These are phyloP conservation scores for Hypoxylon sp. DNA, from an alignment of 2,329 filamentous ascomycete genomes.

Conservation along the genomic window DNA sequence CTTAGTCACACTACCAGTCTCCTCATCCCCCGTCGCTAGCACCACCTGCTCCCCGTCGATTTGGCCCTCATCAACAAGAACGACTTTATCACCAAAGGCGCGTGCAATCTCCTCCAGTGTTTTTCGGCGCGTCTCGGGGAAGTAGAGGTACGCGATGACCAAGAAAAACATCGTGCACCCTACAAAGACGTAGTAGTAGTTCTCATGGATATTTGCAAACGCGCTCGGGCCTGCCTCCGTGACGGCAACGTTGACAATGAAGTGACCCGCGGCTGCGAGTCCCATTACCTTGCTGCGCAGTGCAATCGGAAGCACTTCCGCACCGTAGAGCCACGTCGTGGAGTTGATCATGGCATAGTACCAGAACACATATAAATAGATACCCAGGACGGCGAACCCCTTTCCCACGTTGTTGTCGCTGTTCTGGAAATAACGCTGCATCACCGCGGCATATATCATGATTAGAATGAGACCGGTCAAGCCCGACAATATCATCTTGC, in stretches of 20 bases:
- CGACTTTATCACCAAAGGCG: slow-evolving; percentile 47
- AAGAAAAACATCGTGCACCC: slow-evolving; percentile 65
- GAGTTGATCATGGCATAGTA: slow-evolving; percentile 68
- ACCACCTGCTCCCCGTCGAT: slow-evolving; percentile 29
- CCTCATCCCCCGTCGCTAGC: slow-evolving; percentile 26
- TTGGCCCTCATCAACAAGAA: slow-evolving; percentile 35
- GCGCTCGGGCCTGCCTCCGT: slow-evolving; percentile 68
- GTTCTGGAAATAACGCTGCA: slow-evolving; percentile 68
- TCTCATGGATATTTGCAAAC: slow-evolving; percentile 68
- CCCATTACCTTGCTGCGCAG: slow-evolving; percentile 68
- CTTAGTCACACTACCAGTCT: slow-evolving; percentile 28
- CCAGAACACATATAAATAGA: slow-evolving; percentile 67
- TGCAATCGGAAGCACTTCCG: slow-evolving; percentile 66
- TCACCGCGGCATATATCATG: slow-evolving; percentile 70
- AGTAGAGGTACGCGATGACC: slow-evolving; percentile 65
- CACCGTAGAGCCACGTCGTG: slow-evolving; percentile 68
- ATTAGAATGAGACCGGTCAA: slow-evolving; percentile 64
- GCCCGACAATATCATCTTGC: slow-evolving; percentile 70
- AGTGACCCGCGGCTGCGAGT: slow-evolving; percentile 64
- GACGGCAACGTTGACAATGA: slow-evolving; percentile 67
- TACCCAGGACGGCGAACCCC: slow-evolving; percentile 69
- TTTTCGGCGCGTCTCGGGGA: slow-evolving; percentile 57
- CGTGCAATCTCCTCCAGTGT: slow-evolving; percentile 47
- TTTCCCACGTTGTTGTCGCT: slow-evolving; percentile 67
- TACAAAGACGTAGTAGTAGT: slow-evolving; percentile 72